These are phyloP conservation scores for Gnomoniopsis sp. DNA, from an alignment of 2,329 filamentous ascomycete genomes.

Conservation along the genomic window DNA sequence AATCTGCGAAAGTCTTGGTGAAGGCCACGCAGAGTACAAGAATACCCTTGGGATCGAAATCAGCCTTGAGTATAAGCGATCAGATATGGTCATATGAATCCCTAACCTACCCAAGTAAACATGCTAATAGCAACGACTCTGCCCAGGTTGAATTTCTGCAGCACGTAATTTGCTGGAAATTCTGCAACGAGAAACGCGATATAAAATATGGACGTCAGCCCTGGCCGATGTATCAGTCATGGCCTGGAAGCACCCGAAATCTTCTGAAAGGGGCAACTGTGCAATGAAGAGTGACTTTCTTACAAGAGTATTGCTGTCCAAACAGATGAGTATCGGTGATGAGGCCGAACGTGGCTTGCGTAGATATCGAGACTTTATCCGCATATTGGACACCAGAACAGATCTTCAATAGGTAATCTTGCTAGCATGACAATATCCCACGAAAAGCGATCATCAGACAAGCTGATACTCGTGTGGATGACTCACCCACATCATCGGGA, in stretches of 20 bases:
- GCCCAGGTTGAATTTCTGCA: constrained; percentile 33
- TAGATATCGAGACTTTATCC: constrained; percentile 27
- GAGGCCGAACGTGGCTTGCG: constrained; percentile 28
- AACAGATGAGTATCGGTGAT: constrained; percentile 26
- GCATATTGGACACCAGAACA: constrained; percentile 21
- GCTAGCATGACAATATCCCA: too few species aligned
- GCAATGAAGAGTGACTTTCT: too few species aligned
- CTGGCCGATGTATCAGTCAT: too few species aligned
- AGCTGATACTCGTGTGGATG: constrained; percentile 6
- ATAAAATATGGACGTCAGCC: constrained; percentile 26
- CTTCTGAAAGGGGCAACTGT: too few species aligned
- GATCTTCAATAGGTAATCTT: too few species aligned
- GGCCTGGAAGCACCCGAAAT: too few species aligned
- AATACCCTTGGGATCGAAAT: constrained; percentile 5
- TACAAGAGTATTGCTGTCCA: constrained; percentile 28
- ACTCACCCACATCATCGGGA: constrained; percentile 14
- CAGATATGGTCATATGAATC: constrained; percentile 1
- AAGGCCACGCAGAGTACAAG: constrained; percentile 28
- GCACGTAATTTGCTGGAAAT: constrained; percentile 26
- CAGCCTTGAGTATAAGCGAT: neutral
- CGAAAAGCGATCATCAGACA: constrained; percentile 19
- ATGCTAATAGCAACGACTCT: constrained; percentile 33
- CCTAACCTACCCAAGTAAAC: constrained; percentile 21
- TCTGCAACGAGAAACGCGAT: constrained; percentile 27
- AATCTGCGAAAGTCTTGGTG: constrained; percentile 26